Base-by-base conservation (phyloP, 2,329 filamentous ascomycete species). In the Phialophora macrospora region DNA sequence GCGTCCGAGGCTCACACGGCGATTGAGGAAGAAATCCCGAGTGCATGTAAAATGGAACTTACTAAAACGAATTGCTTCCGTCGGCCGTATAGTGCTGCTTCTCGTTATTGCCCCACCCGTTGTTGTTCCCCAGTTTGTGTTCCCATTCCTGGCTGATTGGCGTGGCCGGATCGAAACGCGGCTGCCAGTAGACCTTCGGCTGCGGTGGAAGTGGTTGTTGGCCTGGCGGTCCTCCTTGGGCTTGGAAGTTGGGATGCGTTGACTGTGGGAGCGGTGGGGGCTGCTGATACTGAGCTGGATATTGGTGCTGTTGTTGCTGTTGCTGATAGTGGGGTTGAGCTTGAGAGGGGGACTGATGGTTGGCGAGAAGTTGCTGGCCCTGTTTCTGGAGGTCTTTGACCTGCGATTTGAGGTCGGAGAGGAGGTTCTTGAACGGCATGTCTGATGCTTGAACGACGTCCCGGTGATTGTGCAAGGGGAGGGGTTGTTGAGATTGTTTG, bases 101-200 rank as follows among this genome's bases (percentile, higher is more conserved):
- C 55, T 72, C 71, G 52, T 70, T 71, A 57, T 72, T 72, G 9
- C 71, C 71, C 71, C 71, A 72, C 52, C 71, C 71, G 48, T 71
- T 68, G 54, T 70, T 70, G 52, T 71, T 70, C 41, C 70, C 70
- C 56, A 66, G 49, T 55, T 72, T 72, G 24, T 68, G 66, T 44
- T 72, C 71, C 66, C 66, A 72, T 32, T 70, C 67, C 17, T 61
- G 54, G 49, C 60, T 64, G 8, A 72, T 56, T 1, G 68, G 65
- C 5, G 38, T 52, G 11, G 46, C 60, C 6, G 70, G 65, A 26
- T 72, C 69, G 61, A 72, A 69, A 0, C 46, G 57, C 11, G 71
- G 62, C 41, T 67, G 59, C 71, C 71, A 72, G 67, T 72, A 72
- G 44, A 65, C 30, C 24, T 52, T 38, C 20, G 59, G 60, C 17